Evolutionary conservation across 352 stramenopile genomes (phyloP).

Genomic region (Pythium oligandrum): DNA sequence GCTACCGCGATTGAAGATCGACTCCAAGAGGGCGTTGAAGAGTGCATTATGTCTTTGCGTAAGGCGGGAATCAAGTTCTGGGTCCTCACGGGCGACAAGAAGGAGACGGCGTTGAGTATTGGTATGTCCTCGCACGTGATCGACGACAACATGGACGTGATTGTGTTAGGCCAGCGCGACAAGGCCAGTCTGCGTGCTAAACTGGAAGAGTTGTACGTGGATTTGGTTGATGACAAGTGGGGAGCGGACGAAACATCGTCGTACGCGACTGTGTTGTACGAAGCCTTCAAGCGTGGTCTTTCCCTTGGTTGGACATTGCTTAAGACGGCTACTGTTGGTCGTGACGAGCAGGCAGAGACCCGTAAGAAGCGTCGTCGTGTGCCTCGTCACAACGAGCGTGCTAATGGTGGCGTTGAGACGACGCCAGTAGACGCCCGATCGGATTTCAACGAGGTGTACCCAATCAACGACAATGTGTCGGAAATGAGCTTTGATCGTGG

Average conservation of each 20-base stretch:
- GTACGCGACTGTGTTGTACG: slow-evolving; percentile 62
- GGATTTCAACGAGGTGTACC: slow-evolving; percentile 74
- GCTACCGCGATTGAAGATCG: slow-evolving; percentile 92
- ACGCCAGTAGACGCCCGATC: slow-evolving; percentile 29
- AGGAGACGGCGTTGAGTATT: slow-evolving; percentile 84
- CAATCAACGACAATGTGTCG: slow-evolving; percentile 47
- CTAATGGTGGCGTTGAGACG: slow-evolving; percentile 16
- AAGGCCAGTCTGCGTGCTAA: slow-evolving; percentile 69
- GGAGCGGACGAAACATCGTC: slow-evolving; percentile 81
- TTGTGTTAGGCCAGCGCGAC: slow-evolving; percentile 78
- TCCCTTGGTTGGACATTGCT: slow-evolving; percentile 62
- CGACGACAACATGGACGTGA: slow-evolving; percentile 88
- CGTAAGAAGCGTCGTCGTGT: slow-evolving; percentile 63
- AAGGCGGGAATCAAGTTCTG: slow-evolving; percentile 95
- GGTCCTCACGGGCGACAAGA: slow-evolving; percentile 93
- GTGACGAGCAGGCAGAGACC: slow-evolving; percentile 62
- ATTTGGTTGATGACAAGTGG: slow-evolving; percentile 87
- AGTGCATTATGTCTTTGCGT: slow-evolving; percentile 89
- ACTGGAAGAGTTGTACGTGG: slow-evolving; percentile 81
- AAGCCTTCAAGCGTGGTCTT: slow-evolving; percentile 69
- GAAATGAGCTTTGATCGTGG: slow-evolving; percentile 51
- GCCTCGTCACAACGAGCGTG: slow-evolving; percentile 41
- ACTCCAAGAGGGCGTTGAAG: slow-evolving; percentile 90
- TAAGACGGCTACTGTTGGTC: slow-evolving; percentile 64
- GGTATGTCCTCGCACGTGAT: slow-evolving; percentile 89